Percentiles rank a stretch among this genome's conserved stretches.
These are phyloP conservation scores for Zygoascus meyerae DNA, from an alignment of 1,139 yeast species.

Conservation along the genomic window DNA sequence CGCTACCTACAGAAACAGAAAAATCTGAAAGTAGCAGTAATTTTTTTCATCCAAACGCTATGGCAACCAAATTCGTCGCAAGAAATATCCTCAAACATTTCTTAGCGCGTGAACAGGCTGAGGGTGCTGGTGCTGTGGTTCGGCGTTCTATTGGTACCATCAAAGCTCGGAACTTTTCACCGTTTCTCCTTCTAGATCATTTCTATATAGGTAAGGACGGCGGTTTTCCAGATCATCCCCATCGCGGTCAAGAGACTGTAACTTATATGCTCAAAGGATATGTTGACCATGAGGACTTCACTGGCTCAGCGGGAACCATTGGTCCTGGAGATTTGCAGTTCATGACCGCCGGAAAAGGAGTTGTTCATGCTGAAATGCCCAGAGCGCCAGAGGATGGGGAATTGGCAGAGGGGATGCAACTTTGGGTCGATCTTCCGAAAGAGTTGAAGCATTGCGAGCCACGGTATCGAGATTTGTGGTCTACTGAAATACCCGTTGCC, in stretches of 20 bases:
- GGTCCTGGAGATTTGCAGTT: conserved; percentile 86
- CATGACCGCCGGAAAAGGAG: conserved; percentile 92
- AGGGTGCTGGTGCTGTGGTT: conserved; percentile 84
- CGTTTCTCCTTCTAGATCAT: conserved; percentile 75
- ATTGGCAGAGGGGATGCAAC: conserved; percentile 63
- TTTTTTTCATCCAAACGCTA: background rate
- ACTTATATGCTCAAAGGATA: conserved; percentile 69
- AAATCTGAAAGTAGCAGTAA: too few relatives aligned
- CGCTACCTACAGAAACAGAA: too few relatives aligned
- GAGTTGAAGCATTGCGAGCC: conserved; percentile 65
- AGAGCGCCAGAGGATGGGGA: conserved; percentile 45
- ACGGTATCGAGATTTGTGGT: conserved; percentile 71
- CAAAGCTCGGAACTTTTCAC: conserved; percentile 66
- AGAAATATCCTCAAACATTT: conserved; percentile 56
- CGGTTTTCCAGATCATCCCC: conserved; percentile 92
- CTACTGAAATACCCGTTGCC: conserved; percentile 64
- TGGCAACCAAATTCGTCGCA: conserved; percentile 5
- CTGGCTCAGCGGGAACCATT: conserved; percentile 73
- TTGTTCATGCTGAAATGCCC: conserved; percentile 88
- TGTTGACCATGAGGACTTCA: conserved; percentile 87
- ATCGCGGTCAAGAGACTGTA: conserved; percentile 85
- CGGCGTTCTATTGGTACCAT: conserved; percentile 74
- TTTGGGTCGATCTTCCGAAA: conserved; percentile 88
- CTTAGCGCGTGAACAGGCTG: conserved; percentile 67
- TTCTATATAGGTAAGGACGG: conserved; percentile 35